Base-by-base conservation (phyloP, 139 green algal genomes). In the Chlamydomonas sphaeroides region DNA sequence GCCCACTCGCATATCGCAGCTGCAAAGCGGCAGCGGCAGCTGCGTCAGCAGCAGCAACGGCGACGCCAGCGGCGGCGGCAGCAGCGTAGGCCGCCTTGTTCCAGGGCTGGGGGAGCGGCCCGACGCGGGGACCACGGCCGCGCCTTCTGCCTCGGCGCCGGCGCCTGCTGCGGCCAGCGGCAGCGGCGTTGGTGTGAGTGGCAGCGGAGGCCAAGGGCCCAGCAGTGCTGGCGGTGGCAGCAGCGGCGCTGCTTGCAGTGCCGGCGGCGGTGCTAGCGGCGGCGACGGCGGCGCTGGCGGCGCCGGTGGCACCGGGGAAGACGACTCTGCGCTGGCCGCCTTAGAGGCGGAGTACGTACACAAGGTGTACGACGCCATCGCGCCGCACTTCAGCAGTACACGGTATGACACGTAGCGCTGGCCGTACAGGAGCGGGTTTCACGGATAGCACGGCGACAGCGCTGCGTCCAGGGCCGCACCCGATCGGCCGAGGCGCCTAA, bases 291-390 rank as follows among this genome's bases (percentile, higher is more conserved):
- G 51, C 7, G 25, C 35, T 10, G 39, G 26, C 7, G 48, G 21
- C 28, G 61, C 41, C 38, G 41, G 10, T 32, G 66, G 2, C 8
- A 17, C 17, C 18, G 41, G 51, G 2, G 74, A 80, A 7, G 75
- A 72, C 23, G 74, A 80, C 42, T 32, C 62, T 0, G 38, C 56
- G 42, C 61, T 84, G 63, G 72, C 28, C 39, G 57, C 77, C 35
- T 65, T 98, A 61, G 94, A 97, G 88, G 68, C 79, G 14, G 36
- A 75, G 45, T 84, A 96, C 82, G 97, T 99, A 42, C 89, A 96
- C 67, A 57, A 86, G 26, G 95, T 99, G 69, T 99, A 99, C 82
- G 91, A 99, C 74, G 92, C 92, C 17, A 99, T 99, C 49, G 97
- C 97, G 7, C 84, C 89, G 15, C 97, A 99, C 91, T 99, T 99